These are phyloP conservation scores for Lactarius vividus DNA, from an alignment of 768 basidiomycete species.

Conservation along the genomic window DNA sequence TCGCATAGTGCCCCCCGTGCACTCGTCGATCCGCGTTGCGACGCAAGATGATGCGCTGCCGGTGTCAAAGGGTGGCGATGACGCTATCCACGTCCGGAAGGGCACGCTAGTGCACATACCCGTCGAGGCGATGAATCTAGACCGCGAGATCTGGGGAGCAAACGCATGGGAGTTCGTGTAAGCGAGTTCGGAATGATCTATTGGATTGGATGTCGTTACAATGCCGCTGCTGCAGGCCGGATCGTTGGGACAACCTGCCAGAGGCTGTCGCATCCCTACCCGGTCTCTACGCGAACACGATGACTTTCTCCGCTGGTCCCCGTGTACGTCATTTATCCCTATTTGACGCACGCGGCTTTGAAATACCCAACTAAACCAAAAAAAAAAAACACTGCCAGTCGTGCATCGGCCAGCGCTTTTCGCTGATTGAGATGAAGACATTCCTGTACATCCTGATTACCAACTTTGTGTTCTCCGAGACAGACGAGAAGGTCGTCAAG, in stretches of 20 bases:
- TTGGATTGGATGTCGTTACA: background rate
- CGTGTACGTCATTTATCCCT: conserved; percentile 47
- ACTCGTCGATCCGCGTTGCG: conserved; percentile 78
- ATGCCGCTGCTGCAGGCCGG: conserved; percentile 50
- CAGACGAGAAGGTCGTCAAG: conserved; percentile 74
- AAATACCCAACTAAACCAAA: background rate
- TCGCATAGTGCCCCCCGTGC: conserved; percentile 77
- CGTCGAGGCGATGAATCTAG: conserved; percentile 76
- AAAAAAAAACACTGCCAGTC: conserved; percentile 45
- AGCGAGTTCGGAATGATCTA: conserved; percentile 5
- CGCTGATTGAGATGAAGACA: conserved; percentile 79
- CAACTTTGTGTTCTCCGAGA: conserved; percentile 69
- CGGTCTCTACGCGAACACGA: conserved; percentile 65
- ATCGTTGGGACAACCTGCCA: conserved; percentile 77
- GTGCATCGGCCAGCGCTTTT: conserved; percentile 80
- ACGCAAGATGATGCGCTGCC: conserved; percentile 78
- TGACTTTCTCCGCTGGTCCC: conserved; percentile 81
- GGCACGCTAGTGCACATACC: conserved; percentile 78
- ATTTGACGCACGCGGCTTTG: background rate
- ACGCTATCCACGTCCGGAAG: conserved; percentile 52
- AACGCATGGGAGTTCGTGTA: conserved; percentile 83
- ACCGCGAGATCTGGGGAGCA: conserved; percentile 74
- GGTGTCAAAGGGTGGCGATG: conserved; percentile 53
- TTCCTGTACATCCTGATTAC: conserved; percentile 70
- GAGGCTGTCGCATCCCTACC: conserved; percentile 65